A percentile compares a stretch with the other conserved stretches of the same genome.
phyloP scores from a whole-genome alignment of 805 yeast species.

The Ogataea trehalophila region DNA sequence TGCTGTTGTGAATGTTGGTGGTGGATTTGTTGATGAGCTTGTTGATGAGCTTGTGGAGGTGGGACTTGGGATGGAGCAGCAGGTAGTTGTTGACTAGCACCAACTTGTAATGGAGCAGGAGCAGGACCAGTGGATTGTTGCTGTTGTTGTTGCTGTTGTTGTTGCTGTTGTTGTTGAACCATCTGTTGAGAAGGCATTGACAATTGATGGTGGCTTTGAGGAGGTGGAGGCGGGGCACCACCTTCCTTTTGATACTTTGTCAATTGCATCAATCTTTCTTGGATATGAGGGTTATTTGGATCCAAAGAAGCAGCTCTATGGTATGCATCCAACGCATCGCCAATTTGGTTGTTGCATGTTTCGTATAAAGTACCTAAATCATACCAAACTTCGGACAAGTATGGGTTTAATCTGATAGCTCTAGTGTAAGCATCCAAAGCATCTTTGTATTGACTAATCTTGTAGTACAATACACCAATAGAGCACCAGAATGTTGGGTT shows the following conservation, averaged over 20 bases:
- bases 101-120: slow-evolving; percentile 26
- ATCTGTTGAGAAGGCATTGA: slow-evolving; percentile 35
- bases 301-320: slow-evolving; percentile 94
- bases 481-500: slow-evolving; percentile 98
- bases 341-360: slow-evolving; percentile 92
- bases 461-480: slow-evolving; percentile 93
- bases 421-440: slow-evolving; percentile 97
- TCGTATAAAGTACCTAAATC: slow-evolving; percentile 96
- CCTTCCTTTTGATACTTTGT: slow-evolving; percentile 68
- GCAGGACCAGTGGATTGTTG: slow-evolving; percentile 27
- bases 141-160: slow-evolving; percentile 30
- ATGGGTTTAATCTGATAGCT: slow-evolving; percentile 93
- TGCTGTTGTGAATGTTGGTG: neutral
- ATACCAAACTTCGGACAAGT: slow-evolving; percentile 97
- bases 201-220: slow-evolving; percentile 57
- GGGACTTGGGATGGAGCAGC: slow-evolving; percentile 23
- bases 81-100: slow-evolving; percentile 24
- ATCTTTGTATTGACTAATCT: slow-evolving; percentile 92
- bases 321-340: slow-evolving; percentile 95
- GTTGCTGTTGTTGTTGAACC: slow-evolving; percentile 32
- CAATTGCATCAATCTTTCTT: slow-evolving; percentile 85
- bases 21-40: slow-evolving; percentile 2
- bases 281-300: slow-evolving; percentile 91
- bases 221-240: slow-evolving; percentile 47
- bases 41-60: slow-evolving; percentile 16